These are phyloP conservation scores for Nicotiana obtusifolia DNA, from an alignment of 257 asterid species.

Conservation along the genomic window DNA sequence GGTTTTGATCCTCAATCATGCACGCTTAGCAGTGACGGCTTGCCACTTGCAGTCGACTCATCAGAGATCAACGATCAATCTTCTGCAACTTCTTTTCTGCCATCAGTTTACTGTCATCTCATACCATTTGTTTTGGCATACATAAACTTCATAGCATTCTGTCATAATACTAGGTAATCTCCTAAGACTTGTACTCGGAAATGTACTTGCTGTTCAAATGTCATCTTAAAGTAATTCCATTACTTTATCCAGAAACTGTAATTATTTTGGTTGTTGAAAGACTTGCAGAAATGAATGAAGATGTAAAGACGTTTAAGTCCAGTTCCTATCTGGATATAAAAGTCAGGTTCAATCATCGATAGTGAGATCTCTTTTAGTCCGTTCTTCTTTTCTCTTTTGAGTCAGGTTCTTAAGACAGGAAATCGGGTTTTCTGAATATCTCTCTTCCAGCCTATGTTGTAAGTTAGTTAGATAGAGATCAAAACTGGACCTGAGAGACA, in stretches of 20 bases:
- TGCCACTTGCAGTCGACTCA: constrained; percentile 96
- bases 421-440: too few species aligned
- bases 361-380: too few species aligned
- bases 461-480: too few species aligned
- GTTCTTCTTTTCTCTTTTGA: too few species aligned
- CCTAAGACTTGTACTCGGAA: background rate
- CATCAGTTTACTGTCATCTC: background rate
- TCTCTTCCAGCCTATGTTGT: too few species aligned
- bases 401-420: too few species aligned
- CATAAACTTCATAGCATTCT: background rate
- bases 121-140: background rate
- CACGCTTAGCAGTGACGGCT: constrained; percentile 96
- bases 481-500: too few species aligned
- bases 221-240: background rate
- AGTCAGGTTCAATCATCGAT: too few species aligned
- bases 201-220: background rate
- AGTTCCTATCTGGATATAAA: too few species aligned
- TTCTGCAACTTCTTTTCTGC: background rate
- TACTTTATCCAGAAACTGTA: background rate
- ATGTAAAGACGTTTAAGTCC: too few species aligned
- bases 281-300: background rate
- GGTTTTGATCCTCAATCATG: constrained; percentile 77
- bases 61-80: constrained; percentile 50
- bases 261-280: background rate
- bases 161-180: background rate